Percentiles rank a stretch among this genome's conserved stretches.
phyloP scores from a whole-genome alignment of 2,329 filamentous ascomycete genomes.

The Hypomyces rosellus region DNA sequence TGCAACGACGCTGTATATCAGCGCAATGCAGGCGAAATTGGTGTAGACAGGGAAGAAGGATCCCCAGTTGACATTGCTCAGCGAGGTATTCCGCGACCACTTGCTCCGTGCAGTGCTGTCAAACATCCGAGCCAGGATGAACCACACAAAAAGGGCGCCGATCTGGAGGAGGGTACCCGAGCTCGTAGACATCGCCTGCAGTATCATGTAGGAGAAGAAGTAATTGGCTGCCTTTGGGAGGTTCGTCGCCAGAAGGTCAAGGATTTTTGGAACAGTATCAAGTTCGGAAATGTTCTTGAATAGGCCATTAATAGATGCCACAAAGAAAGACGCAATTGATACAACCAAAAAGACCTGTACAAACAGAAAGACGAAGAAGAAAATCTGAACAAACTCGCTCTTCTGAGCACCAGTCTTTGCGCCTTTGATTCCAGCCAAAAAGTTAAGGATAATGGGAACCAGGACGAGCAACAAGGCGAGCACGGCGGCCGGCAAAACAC shows the following conservation, averaged over 20 bases:
- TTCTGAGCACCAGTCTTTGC: conserved; percentile 75
- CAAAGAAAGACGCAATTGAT: conserved; percentile 70
- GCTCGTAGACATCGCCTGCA: conserved; percentile 86
- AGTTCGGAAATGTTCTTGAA: conserved; percentile 42
- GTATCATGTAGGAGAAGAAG: conserved; percentile 97
- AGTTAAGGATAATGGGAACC: conserved; percentile 70
- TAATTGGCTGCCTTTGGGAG: conserved; percentile 88
- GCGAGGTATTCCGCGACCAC: conserved; percentile 74
- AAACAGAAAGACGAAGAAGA: conserved; percentile 92
- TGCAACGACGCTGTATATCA: conserved; percentile 84
- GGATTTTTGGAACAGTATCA: conserved; percentile 56
- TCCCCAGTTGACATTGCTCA: conserved; percentile 80
- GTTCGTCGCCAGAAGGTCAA: conserved; percentile 67
- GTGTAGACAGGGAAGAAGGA: conserved; percentile 94
- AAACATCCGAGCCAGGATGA: conserved; percentile 69
- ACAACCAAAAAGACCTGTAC: conserved; percentile 93
- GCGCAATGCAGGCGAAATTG: conserved; percentile 86
- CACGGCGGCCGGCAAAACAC: conserved; percentile 75
- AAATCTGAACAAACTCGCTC: conserved; percentile 79
- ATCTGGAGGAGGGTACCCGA: conserved; percentile 84
- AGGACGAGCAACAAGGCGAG: conserved; percentile 73
- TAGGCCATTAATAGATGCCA: conserved; percentile 57
- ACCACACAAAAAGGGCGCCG: conserved; percentile 72
- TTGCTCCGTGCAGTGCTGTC: conserved; percentile 80
- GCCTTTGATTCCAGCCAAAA: conserved; percentile 68